Conservation (phyloP, 2,329 filamentous ascomycete genomes). For the Sporothrix pseudoabietina region DNA sequence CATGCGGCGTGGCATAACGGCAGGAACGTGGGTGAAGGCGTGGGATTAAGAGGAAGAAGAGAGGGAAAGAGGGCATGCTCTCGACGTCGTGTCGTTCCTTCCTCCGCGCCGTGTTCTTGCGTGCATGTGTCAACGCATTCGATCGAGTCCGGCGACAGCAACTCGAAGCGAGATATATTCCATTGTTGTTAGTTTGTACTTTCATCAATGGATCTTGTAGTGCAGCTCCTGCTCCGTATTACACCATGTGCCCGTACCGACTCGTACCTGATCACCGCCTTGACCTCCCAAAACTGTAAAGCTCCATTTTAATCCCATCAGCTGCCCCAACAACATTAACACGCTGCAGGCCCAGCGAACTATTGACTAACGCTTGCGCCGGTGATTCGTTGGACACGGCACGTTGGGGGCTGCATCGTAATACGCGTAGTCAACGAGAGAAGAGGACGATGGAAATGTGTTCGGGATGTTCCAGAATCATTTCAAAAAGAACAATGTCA, state of each 20-base stretch:
- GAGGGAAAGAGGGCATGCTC: not conserved
- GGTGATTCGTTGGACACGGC: not conserved
- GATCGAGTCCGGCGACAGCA: not conserved
- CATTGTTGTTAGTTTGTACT: not conserved
- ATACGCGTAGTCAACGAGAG: not conserved
- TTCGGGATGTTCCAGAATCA: not conserved
- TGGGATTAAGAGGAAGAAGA: conserved; percentile 9
- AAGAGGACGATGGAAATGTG: not conserved
- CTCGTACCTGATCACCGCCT: not conserved
- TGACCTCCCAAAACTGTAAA: conserved; percentile 1
- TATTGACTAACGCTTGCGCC: conserved; percentile 9
- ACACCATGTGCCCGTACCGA: not conserved
- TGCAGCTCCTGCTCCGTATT: not conserved
- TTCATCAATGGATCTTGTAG: not conserved
- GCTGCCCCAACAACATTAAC: conserved; percentile 5
- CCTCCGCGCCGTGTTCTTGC: not conserved
- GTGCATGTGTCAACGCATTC: not conserved
- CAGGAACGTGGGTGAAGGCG: conserved; percentile 5
- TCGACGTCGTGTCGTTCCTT: not conserved
- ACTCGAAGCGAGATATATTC: not conserved
- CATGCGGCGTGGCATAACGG: not conserved
- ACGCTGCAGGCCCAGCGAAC: conserved; percentile 8
- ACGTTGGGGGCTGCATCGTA: not conserved
- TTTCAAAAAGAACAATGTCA: not conserved
- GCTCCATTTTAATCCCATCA: conserved; percentile 21